A percentile compares a stretch with the other conserved stretches of the same genome.
Conservation (phyloP, 495 filamentous ascomycete species). For the Penicillium parvum region DNA sequence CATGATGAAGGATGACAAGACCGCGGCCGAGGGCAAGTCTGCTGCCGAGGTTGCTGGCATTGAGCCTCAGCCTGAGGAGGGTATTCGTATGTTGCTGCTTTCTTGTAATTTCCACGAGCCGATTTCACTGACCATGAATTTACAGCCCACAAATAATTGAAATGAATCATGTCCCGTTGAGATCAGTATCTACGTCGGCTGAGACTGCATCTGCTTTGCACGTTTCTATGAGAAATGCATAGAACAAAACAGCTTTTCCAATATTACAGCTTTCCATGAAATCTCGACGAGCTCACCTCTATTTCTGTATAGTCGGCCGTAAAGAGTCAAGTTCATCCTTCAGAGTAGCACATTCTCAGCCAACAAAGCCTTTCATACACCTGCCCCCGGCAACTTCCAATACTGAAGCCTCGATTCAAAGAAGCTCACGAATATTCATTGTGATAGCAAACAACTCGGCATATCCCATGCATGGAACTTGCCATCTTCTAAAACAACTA, state of each 20-base stretch:
- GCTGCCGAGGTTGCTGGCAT: conserved; percentile 64
- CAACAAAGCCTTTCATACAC: too few species aligned
- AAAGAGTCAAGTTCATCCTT: too few species aligned
- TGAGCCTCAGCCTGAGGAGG: conserved; percentile 61
- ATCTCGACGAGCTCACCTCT: too few species aligned
- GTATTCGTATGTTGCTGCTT: conserved; percentile 55
- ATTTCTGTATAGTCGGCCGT: too few species aligned
- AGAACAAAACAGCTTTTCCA: conserved; percentile 10
- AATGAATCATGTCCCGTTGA: conserved; percentile 3
- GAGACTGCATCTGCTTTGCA: conserved; percentile 6
- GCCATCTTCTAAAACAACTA: background rate
- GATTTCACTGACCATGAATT: conserved; percentile 25
- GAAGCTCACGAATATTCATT: background rate
- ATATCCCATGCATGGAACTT: too few species aligned
- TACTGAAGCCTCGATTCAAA: too few species aligned
- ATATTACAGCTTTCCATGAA: background rate
- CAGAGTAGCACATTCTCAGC: too few species aligned
- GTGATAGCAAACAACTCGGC: background rate
- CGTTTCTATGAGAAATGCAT: conserved; percentile 14
- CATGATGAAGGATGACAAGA: conserved; percentile 70
- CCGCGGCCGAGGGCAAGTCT: conserved; percentile 43
- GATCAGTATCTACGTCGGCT: too few species aligned
- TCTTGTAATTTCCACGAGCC: conserved; percentile 28
- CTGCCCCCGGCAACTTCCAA: too few species aligned
- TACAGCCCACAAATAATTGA: conserved; percentile 41